A percentile compares a stretch with the other conserved stretches of the same genome.
phyloP scores from a whole-genome alignment of 495 filamentous ascomycete species.

The Trichoderma erinaceum region DNA sequence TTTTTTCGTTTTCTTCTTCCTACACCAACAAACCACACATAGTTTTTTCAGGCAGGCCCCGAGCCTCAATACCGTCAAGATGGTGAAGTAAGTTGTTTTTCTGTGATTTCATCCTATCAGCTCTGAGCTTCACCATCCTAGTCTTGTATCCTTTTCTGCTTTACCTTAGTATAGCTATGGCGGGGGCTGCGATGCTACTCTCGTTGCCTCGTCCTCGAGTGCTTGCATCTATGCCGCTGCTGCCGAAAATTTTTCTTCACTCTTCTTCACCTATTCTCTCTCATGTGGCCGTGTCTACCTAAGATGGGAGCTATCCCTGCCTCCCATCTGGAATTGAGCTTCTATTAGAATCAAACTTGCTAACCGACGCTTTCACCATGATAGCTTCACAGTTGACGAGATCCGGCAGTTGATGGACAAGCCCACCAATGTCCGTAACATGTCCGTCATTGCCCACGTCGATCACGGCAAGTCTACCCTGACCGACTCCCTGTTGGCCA shows the following conservation, averaged over 20 bases:
- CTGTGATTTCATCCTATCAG: no score
- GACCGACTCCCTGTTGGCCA: constrained; percentile 97
- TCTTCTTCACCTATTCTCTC: no score
- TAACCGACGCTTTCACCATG: constrained; percentile 28
- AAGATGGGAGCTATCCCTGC: constrained; percentile 9
- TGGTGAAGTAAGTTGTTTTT: constrained; percentile 89
- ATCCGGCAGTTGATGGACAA: constrained; percentile 97
- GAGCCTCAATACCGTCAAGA: constrained; percentile 70
- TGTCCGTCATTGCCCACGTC: constrained; percentile 99
- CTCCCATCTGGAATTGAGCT: constrained; percentile 43
- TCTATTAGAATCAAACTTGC: constrained; percentile 21
- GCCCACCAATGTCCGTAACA: constrained; percentile 91
- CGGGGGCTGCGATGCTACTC: neutral
- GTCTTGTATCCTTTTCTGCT: neutral
- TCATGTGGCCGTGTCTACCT: neutral
- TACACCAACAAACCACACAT: constrained; percentile 20
- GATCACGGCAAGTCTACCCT: constrained; percentile 99
- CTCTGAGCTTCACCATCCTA: neutral
- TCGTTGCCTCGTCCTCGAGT: neutral
- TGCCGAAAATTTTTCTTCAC: neutral
- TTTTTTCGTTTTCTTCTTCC: constrained; percentile 15
- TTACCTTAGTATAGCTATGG: neutral
- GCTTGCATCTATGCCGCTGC: neutral
- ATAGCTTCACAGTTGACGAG: constrained; percentile 98
- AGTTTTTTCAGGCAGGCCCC: constrained; percentile 20